Percentiles rank a stretch among this genome's conserved stretches.
phyloP scores from a whole-genome alignment of 1,284 basidiomycete genomes.

The Trametes sp. region DNA sequence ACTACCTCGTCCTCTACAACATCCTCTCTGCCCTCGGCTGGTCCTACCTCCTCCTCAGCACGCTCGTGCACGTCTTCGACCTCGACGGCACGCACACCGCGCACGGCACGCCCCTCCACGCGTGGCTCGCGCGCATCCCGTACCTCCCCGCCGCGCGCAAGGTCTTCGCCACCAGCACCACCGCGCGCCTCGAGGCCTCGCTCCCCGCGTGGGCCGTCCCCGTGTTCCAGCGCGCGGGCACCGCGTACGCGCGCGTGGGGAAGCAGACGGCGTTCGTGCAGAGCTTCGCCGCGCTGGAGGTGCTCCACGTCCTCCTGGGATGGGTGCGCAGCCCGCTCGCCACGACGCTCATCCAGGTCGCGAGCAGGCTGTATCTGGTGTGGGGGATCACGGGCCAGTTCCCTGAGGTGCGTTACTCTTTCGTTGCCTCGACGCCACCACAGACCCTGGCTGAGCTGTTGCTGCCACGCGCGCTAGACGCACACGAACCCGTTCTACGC shows the following conservation, averaged over 20 bases:
- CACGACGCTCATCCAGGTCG: conserved; percentile 89
- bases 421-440: conserved; percentile 13
- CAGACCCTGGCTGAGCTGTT: too few relatives aligned
- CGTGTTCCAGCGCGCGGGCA: conserved; percentile 46
- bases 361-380: conserved; percentile 85
- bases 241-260: conserved; percentile 68
- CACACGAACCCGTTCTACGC: conserved; percentile 84
- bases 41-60: conserved; percentile 69
- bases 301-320: conserved; percentile 83
- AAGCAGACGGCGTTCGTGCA: conserved; percentile 77
- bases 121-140: conserved; percentile 28
- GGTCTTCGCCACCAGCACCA: conserved; percentile 12
- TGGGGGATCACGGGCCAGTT: conserved; percentile 84
- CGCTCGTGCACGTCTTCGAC: conserved; percentile 58
- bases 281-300: conserved; percentile 82
- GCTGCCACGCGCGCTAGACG: conserved; percentile 55
- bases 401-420: conserved; percentile 49
- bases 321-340: conserved; percentile 87
- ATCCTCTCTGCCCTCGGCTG: conserved; percentile 75
- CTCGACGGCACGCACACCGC: conserved; percentile 35
- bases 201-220: conserved; percentile 41
- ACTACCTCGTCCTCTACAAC: conserved; percentile 86
- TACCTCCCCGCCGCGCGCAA: conserved; percentile 26
- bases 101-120: conserved; percentile 29
- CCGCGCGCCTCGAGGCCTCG: conserved; percentile 32